A percentile compares a stretch with the other conserved stretches of the same genome.
Conservation (phyloP, 1,284 basidiomycete species). For the Ganoderma lucidum region DNA sequence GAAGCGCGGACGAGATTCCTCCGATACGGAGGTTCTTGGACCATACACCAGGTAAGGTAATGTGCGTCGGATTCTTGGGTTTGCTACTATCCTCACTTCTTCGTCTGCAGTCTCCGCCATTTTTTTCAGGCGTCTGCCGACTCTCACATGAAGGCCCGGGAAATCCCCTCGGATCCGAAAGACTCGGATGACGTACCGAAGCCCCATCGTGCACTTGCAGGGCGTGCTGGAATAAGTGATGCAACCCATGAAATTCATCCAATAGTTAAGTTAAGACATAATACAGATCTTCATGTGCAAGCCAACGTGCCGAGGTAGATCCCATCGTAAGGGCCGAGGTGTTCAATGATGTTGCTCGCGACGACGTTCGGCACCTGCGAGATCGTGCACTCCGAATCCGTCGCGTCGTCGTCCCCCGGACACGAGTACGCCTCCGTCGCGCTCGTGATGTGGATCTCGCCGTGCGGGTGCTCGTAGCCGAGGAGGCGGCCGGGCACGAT, state of each 20-base stretch:
- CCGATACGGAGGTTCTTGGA: no score
- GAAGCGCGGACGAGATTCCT: no score
- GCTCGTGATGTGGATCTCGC: conserved; percentile 47
- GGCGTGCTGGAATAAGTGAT: not conserved
- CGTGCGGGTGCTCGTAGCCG: conserved; percentile 46
- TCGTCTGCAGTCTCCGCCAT: no score
- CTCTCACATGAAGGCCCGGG: no score
- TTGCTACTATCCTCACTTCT: no score
- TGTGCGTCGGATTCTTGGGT: no score
- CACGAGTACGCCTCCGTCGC: conserved; percentile 41
- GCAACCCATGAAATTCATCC: not conserved
- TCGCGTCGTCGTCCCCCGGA: conserved; percentile 52
- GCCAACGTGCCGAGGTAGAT: conserved; percentile 36
- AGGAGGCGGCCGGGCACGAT: conserved; percentile 48
- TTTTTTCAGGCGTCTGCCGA: no score
- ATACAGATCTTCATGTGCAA: not conserved
- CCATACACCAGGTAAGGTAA: no score
- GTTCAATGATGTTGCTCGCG: conserved; percentile 38
- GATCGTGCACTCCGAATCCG: conserved; percentile 54
- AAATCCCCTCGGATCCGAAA: no score
- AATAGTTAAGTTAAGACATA: conserved; percentile 13
- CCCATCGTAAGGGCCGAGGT: conserved; percentile 63
- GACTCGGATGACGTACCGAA: no score
- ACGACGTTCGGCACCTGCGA: conserved; percentile 46
- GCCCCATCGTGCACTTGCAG: not conserved